A percentile compares a stretch with the other conserved stretches of the same genome.
phyloP scores from a whole-genome alignment of 75 land plant genomes.

The Adiantum capillusveneris region DNA sequence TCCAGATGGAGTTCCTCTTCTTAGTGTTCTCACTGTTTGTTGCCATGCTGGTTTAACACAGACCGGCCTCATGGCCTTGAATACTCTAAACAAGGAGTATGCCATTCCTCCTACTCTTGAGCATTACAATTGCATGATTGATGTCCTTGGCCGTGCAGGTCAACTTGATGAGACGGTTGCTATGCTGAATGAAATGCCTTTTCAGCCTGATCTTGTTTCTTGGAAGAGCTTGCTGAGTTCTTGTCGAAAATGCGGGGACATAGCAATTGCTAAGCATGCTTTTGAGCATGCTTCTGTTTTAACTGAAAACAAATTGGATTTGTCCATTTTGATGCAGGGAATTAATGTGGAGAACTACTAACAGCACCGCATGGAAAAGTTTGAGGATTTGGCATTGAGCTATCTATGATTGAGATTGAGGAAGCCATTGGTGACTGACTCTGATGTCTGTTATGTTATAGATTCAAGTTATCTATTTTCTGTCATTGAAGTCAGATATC shows the following conservation, averaged over 20 bases:
- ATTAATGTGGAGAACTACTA: not conserved
- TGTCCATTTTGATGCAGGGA: not conserved
- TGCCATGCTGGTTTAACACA: not conserved
- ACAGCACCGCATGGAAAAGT: too few species aligned
- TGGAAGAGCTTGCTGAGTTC: constrained; percentile 3
- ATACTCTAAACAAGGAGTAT: not conserved
- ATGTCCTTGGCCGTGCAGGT: not conserved
- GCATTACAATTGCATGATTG: constrained; percentile 5
- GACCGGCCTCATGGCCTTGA: not conserved
- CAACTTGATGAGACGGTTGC: not conserved
- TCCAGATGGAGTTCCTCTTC: not conserved
- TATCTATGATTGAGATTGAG: too few species aligned
- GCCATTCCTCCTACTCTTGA: not conserved
- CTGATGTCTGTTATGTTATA: too few species aligned
- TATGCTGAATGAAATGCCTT: constrained; percentile 1
- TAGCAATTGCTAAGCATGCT: constrained; percentile 1
- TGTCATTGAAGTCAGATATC: too few species aligned
- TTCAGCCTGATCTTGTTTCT: constrained; percentile 2
- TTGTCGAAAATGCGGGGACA: not conserved
- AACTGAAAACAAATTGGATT: not conserved
- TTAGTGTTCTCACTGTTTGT: constrained; percentile 5
- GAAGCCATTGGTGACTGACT: too few species aligned
- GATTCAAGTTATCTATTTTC: too few species aligned
- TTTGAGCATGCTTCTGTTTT: not conserved
- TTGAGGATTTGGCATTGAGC: too few species aligned